A percentile compares a stretch with the other conserved stretches of the same genome.
Evolutionary conservation across 306 rosid species (phyloP).

Genomic region (Chamaecrista fasciculata): DNA sequence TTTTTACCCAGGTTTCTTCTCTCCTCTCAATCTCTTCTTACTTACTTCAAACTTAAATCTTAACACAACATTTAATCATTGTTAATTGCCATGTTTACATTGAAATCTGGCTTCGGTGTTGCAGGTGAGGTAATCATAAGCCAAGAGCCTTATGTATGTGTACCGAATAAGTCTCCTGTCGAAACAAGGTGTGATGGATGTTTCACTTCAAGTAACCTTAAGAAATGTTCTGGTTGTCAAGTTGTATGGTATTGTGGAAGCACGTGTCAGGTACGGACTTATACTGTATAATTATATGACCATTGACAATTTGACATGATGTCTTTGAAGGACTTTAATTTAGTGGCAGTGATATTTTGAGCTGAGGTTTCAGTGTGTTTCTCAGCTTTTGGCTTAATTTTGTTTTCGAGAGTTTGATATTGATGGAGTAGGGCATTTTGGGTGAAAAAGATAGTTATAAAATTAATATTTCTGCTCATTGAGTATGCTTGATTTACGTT

Average conservation of each 20-base stretch:
- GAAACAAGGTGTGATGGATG: constrained; percentile 69
- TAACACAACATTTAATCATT: background rate
- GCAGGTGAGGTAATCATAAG: constrained; percentile 74
- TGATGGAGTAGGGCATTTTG: background rate
- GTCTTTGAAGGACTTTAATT: background rate
- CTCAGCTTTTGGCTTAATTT: background rate
- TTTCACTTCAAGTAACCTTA: constrained; percentile 45
- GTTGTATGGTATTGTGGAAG: constrained; percentile 54
- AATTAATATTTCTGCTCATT: background rate
- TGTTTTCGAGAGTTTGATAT: background rate
- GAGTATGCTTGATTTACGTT: constrained; percentile 19
- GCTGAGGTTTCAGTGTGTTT: background rate
- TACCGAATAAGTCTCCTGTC: constrained; percentile 52
- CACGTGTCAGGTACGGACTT: constrained; percentile 47
- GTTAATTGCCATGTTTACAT: background rate
- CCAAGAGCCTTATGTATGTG: constrained; percentile 71
- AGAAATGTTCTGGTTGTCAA: constrained; percentile 56
- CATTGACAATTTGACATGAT: background rate
- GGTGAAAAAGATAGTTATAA: background rate
- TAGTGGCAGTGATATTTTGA: background rate
- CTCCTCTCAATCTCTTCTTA: background rate
- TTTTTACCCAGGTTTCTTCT: constrained; percentile 60
- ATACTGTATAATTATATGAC: background rate
- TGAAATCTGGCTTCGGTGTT: constrained; percentile 19
- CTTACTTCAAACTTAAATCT: background rate